These are phyloP conservation scores for Aschersonia sp. DNA, from an alignment of 2,329 filamentous ascomycete species.

Conservation along the genomic window DNA sequence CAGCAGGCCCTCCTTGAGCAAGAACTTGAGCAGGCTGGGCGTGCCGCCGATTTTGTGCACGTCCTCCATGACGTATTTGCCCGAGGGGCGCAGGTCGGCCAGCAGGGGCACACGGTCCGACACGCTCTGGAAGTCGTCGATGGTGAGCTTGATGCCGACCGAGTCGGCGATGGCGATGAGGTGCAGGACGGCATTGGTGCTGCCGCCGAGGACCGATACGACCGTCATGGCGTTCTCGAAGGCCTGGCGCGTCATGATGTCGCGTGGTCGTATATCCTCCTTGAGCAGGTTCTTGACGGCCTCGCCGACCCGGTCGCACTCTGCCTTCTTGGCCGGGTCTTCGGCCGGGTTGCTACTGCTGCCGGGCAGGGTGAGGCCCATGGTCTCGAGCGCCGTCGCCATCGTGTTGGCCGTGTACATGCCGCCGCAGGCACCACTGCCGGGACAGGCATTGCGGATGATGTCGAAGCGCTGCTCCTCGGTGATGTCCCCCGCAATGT, in stretches of 20 bases:
- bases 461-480: slow-evolving; percentile 91
- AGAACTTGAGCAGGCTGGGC: slow-evolving; percentile 73
- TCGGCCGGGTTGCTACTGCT: slow-evolving; percentile 71
- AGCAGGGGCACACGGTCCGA: slow-evolving; percentile 69
- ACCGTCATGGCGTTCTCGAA: slow-evolving; percentile 80
- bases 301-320: slow-evolving; percentile 57
- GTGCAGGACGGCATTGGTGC: slow-evolving; percentile 76
- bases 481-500: slow-evolving; percentile 77
- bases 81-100: slow-evolving; percentile 72
- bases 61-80: slow-evolving; percentile 77
- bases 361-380: slow-evolving; percentile 76
- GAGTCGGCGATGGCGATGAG: slow-evolving; percentile 73
- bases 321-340: slow-evolving; percentile 53
- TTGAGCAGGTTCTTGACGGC: slow-evolving; percentile 62
- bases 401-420: slow-evolving; percentile 96
- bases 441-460: slow-evolving; percentile 70
- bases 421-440: slow-evolving; percentile 57
- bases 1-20: slow-evolving; percentile 70
- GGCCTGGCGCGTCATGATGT: slow-evolving; percentile 66
- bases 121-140: slow-evolving; percentile 76
- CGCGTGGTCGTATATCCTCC: slow-evolving; percentile 62
- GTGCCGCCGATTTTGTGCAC: slow-evolving; percentile 78
- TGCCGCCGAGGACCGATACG: slow-evolving; percentile 70
- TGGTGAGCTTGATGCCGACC: slow-evolving; percentile 67
- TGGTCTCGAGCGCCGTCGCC: slow-evolving; percentile 80